phyloP scores from a whole-genome alignment of 352 stramenopile genomes.

The Phytophthora quininea region DNA sequence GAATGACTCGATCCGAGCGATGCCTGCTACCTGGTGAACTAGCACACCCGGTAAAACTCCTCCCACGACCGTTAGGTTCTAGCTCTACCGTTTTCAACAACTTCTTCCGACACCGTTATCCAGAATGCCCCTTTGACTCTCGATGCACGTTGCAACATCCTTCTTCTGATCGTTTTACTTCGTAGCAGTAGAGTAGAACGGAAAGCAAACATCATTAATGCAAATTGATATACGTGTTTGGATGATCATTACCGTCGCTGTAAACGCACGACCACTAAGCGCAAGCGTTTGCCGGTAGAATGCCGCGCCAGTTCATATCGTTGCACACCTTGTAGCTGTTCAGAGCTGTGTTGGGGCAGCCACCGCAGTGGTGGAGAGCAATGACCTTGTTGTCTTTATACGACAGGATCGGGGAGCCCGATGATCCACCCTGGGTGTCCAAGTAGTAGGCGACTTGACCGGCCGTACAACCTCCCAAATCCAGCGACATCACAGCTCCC shows the following conservation, averaged over 20 bases:
- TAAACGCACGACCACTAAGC: conserved; percentile 18
- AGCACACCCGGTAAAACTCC: too few species aligned
- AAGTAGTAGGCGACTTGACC: conserved; percentile 74
- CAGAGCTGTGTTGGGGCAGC: conserved; percentile 77
- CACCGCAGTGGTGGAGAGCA: conserved; percentile 76
- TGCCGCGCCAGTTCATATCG: conserved; percentile 44
- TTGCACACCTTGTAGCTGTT: conserved; percentile 65
- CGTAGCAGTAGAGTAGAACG: too few species aligned
- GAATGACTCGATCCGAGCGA: neutral
- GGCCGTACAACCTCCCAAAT: conserved; percentile 41
- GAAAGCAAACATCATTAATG: neutral
- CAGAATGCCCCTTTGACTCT: too few species aligned
- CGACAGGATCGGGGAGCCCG: conserved; percentile 72
- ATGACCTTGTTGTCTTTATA: conserved; percentile 65
- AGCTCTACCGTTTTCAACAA: too few species aligned
- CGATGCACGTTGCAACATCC: too few species aligned
- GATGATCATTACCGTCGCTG: too few species aligned
- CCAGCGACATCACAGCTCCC: conserved; percentile 55
- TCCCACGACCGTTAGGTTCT: too few species aligned
- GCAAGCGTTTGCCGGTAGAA: conserved; percentile 48
- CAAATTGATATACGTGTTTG: neutral
- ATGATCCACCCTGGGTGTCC: conserved; percentile 77
- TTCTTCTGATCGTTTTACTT: too few species aligned
- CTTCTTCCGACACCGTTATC: too few species aligned
- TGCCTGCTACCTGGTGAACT: too few species aligned